Conservation (phyloP, 345 rosid genomes). For the Eutrema yunnanense region DNA sequence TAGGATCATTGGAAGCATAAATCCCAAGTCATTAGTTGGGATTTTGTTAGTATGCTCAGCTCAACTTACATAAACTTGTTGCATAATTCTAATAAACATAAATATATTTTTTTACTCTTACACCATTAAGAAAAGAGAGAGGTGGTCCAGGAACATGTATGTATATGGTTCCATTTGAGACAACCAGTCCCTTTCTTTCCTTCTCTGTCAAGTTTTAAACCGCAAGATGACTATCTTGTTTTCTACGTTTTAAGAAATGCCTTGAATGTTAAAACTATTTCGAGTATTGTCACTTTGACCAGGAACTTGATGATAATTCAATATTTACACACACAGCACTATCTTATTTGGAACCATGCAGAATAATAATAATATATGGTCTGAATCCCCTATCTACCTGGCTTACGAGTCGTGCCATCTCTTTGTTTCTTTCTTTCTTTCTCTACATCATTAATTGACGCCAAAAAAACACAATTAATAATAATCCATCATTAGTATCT, state of each 20-base stretch:
- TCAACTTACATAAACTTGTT: neutral
- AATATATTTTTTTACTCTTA: neutral
- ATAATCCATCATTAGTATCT: neutral
- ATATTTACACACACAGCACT: neutral
- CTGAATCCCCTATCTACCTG: neutral
- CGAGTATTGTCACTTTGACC: neutral
- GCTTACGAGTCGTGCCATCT: neutral
- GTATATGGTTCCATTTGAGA: neutral
- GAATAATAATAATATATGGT: neutral
- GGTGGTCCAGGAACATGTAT: neutral
- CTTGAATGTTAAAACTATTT: neutral
- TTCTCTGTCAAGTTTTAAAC: neutral
- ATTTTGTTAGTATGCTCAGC: neutral
- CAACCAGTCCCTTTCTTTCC: neutral
- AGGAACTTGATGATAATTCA: neutral
- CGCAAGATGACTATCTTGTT: neutral
- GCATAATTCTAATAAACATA: neutral
- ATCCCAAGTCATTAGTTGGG: neutral
- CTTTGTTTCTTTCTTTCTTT: neutral
- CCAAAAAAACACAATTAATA: too few relatives aligned
- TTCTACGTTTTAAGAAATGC: neutral
- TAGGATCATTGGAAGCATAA: neutral
- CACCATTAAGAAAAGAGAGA: neutral
- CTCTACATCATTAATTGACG: neutral
- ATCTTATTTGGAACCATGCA: neutral